Base-by-base conservation (phyloP, 257 asterid genomes). In the Primulina eburnea region DNA sequence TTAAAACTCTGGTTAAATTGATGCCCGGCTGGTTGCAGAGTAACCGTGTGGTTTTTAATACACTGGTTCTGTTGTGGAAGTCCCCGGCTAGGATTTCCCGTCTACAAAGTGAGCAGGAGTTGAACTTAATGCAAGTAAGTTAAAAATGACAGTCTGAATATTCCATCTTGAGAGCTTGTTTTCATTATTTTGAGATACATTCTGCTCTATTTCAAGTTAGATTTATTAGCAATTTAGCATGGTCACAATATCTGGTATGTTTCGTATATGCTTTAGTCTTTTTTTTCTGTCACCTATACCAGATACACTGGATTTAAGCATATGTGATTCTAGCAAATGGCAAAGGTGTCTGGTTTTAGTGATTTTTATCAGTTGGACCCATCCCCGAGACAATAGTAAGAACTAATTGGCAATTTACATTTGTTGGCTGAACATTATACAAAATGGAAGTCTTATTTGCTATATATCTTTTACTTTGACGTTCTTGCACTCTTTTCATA, bases 21-120 rank as follows among this genome's bases (percentile, higher is more conserved):
- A 91, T 94, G 93, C 98, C 99, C 79, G 83, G 91, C 73, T 94
- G 99, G 99, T 75, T 94, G 83, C 97, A 89, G 81, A 94, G 88
- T 83, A 89, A 91, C 72, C 92, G 92, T 65, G 75, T 81, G 28
- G 79, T 94, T 63, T 94, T 94, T 78, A 96, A 91, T 82, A 88
- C 92, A 17, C 65, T 94, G 76, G 99, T 91, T 60, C 83, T 77
- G 69, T 84, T 94, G 81, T 94, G 98, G 98, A 94, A 88, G 83
- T 91, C 98, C 65, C 92, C 97, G 20, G 88, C 93, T 72, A 84
- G 99, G 73, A 84, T 85, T 75, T 79, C 88, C 30, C 91, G 97
- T 57, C 67, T 94, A 71, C 95, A 89, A 65, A 91, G 87, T 81
- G 99, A 94, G 84, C 99, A 91, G 88, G 99, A 94, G 76, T 62